A percentile compares a stretch with the other conserved stretches of the same genome.
Evolutionary conservation across 2,329 filamentous ascomycete species (phyloP).

Genomic region (Cordyceps farinosa): DNA sequence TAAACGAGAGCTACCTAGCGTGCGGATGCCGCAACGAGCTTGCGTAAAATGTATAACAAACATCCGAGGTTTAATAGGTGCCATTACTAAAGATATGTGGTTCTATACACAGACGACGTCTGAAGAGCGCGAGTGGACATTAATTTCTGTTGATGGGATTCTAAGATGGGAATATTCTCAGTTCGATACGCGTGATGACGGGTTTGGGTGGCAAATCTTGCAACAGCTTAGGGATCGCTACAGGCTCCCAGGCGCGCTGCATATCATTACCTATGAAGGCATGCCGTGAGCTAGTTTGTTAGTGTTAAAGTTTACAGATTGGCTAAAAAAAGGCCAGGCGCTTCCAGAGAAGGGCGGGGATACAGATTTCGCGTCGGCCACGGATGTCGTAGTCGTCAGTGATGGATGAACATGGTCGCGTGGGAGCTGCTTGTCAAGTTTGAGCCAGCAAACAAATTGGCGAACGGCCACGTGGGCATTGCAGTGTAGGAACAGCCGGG

Average conservation of each 20-base stretch:
- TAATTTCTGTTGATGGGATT: neutral
- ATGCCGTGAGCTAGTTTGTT: neutral
- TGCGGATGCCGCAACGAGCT: neutral
- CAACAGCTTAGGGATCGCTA: constrained; percentile 6
- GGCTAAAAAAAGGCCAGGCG: neutral
- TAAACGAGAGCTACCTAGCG: too few species aligned
- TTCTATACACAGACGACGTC: neutral
- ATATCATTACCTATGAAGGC: constrained; percentile 3
- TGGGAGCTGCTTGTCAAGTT: neutral
- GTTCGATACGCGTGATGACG: neutral
- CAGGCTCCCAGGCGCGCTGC: neutral
- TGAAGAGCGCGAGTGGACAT: neutral
- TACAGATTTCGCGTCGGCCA: neutral
- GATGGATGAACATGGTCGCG: neutral
- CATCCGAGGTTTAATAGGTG: neutral
- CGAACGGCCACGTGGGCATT: neutral
- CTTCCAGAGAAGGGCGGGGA: neutral
- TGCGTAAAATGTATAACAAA: neutral
- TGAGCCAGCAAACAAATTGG: neutral
- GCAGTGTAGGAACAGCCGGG: neutral
- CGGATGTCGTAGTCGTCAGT: neutral
- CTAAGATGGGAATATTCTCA: neutral
- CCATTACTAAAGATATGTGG: too few species aligned
- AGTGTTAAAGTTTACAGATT: neutral
- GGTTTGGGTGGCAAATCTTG: neutral